Evolutionary conservation across 164 flowering plant species (phyloP), one percentile per base, ranked within the genome.

Genomic region (Sedum album): DNA sequence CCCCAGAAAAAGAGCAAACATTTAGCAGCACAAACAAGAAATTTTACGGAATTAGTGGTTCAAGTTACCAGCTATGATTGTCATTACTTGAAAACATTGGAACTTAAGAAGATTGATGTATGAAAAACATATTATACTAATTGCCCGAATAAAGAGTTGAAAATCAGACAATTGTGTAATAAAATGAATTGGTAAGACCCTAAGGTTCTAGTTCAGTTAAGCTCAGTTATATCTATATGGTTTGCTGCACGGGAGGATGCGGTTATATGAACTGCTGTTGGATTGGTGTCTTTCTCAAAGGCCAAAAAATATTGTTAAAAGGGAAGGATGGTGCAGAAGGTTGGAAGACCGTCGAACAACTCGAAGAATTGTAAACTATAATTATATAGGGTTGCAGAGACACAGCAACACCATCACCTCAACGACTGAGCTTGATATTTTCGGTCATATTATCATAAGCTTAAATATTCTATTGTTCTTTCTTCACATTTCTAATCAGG

Each of bases 21-120:
- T 23, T 33, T 71, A 30, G 64, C 70, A 68, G 7, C 66, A 30
- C 41, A 53, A 36, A 20, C n/a, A 39, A 4, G 68, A 75, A 28
- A 21, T 30, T 1, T n/a, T 48, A 48, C 2, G 20, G 23, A 20
- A 48, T 18, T 48, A 11, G 21, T 48, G 53, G 18, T 20, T 8
- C 2, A 48, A 48, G 23, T 48, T 48, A 48, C 53, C 2, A 48
- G 23, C 46, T 48, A 48, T 11, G 21, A 1, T 18, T 48, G 21
- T 48, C 53, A 48, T 48, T 17, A 48, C 23, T 48, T 48, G 53
- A n/a, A n/a, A n/a, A n/a, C n/a, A n/a, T n/a, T n/a, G n/a, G n/a
- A 48, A 48, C 23, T 17, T 48, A 48, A 17, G 53, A 48, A 17
- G 53, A 6, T 48, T 48, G 53, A 48, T 15, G n/a, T 17, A 20